These are phyloP conservation scores for Elsinoe perseae DNA, from an alignment of 2,329 filamentous ascomycete species.

Conservation along the genomic window DNA sequence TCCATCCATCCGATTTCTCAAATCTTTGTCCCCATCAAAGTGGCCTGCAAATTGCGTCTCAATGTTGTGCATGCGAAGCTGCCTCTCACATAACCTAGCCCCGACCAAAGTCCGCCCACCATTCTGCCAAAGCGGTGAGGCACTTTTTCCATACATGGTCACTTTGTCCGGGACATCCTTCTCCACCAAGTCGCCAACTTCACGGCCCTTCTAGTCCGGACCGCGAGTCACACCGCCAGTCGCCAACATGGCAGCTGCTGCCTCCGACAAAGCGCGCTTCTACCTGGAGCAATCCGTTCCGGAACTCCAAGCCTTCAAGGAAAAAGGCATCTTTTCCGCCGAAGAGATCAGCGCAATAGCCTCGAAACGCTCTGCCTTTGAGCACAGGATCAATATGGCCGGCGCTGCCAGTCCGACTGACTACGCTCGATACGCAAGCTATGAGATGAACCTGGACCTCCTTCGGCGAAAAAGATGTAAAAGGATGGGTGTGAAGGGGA, in stretches of 20 bases:
- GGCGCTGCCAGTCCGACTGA: constrained; percentile 63
- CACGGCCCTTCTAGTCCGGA: neutral
- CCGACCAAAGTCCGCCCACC: constrained; percentile 1
- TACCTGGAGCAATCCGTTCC: constrained; percentile 88
- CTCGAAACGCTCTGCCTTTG: constrained; percentile 83
- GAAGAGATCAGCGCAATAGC: constrained; percentile 87
- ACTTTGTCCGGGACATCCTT: too few relatives aligned
- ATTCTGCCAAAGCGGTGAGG: constrained; percentile 8
- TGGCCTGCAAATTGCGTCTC: neutral
- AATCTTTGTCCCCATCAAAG: neutral
- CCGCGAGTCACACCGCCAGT: neutral
- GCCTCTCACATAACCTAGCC: neutral
- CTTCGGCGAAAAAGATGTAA: constrained; percentile 76
- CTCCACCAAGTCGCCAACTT: too few relatives aligned
- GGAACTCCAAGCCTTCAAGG: constrained; percentile 84
- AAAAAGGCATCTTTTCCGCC: constrained; percentile 83
- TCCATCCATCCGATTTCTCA: too few relatives aligned
- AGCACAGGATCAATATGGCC: constrained; percentile 80
- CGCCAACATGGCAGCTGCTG: constrained; percentile 58
- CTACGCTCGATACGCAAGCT: constrained; percentile 74
- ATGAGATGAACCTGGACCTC: constrained; percentile 60
- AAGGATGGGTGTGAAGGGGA: constrained; percentile 67
- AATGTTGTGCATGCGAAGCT: neutral
- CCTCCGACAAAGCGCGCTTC: constrained; percentile 90
- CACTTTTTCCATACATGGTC: neutral